Evolutionary conservation across 306 rosid species (phyloP), one percentile per base, ranked within the genome.

Genomic region (Castanea sativa): DNA sequence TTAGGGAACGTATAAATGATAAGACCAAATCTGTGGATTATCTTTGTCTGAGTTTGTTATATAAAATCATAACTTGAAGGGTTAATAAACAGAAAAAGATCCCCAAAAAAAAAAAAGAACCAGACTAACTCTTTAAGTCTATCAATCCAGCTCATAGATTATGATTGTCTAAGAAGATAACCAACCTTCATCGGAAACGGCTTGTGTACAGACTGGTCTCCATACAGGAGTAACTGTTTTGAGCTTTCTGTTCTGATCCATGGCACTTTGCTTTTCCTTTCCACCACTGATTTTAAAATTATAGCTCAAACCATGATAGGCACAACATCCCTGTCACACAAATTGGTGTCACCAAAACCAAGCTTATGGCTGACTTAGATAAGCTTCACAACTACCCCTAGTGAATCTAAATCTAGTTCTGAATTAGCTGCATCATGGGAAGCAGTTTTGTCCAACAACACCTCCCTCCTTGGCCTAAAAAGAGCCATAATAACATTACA

Each of bases 141-240:
- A 32, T 59, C 75, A 56, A 14, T 67, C 21, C 71, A 71, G 64
- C 53, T 29, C 58, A 49, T 32, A n/a, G 38, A 63, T 43, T 55
- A 21, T 43, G 49, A 71, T 21, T 21, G 3, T 21, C 6, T 58
- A 75, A 1, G 61, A 73, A 72, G 69, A 58, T 45, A 55, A 81
- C 87, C 43, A 77, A 91, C 97, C 98, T 81, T 89, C 83, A 73
- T 55, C 70, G 70, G 91, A 83, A 83, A 77, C 75, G 74, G 89
- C 89, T 32, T 74, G 84, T 18, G 90, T 87, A 69, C 51, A 55
- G 65, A 92, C 80, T 30, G 97, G 93, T 91, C 93, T 90, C 97
- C 93, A 90, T 6, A 87, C 77, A 74, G 60, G 73, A 75, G 63
- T 80, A 76, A 72, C 53, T 4, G 73, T 59, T 82, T 83, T 85